Conservation (phyloP, 352 stramenopile species). For the Globisporangium nodosum region DNA sequence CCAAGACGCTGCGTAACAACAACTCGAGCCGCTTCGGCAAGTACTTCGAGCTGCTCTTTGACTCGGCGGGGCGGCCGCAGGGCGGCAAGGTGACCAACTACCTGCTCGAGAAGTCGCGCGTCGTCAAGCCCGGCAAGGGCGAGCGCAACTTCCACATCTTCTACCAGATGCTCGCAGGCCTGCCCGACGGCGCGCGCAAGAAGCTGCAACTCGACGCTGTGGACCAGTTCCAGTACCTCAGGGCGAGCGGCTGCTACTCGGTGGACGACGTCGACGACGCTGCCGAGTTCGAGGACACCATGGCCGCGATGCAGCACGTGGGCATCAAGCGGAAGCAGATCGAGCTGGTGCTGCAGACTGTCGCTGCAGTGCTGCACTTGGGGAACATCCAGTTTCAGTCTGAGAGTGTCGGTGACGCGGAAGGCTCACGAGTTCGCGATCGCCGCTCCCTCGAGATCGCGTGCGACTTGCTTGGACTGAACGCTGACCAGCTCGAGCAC, state of each 20-base stretch:
- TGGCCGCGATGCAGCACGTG: conserved; percentile 85
- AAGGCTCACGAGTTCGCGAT: conserved; percentile 46
- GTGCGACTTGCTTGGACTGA: conserved; percentile 58
- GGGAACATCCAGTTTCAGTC: conserved; percentile 72
- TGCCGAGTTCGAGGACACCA: conserved; percentile 83
- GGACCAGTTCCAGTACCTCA: conserved; percentile 86
- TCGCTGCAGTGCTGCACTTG: conserved; percentile 74
- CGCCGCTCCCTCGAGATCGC: conserved; percentile 52
- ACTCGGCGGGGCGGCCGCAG: no score
- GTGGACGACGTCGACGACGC: conserved; percentile 92
- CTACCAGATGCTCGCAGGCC: conserved; percentile 86
- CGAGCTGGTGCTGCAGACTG: conserved; percentile 78
- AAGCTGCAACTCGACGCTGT: conserved; percentile 70
- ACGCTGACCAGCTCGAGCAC: conserved; percentile 53
- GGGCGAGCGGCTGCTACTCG: conserved; percentile 81
- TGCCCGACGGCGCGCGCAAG: conserved; percentile 47
- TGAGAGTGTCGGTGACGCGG: conserved; percentile 58
- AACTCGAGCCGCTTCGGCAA: conserved; percentile 96
- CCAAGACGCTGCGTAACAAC: conserved; percentile 93
- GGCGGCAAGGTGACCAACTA: neutral
- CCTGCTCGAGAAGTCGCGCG: conserved; percentile 20
- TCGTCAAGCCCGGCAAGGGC: conserved; percentile 49
- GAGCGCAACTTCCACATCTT: conserved; percentile 96
- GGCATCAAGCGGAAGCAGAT: conserved; percentile 88
- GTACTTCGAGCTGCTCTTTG: conserved; percentile 91